Evolutionary conservation across 306 rosid genomes (phyloP).

Genomic region (Dicorynia guianensis): DNA sequence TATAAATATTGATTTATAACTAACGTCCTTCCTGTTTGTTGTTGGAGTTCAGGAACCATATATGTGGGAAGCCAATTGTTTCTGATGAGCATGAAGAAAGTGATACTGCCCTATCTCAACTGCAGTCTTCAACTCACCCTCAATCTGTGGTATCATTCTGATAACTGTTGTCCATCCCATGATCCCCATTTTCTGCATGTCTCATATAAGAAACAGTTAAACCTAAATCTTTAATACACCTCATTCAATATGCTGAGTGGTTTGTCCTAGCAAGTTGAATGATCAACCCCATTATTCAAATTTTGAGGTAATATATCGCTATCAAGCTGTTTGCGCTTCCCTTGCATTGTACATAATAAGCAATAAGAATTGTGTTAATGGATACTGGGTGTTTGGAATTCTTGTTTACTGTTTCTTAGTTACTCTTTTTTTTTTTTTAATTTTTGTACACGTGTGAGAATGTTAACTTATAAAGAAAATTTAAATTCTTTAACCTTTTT

Average conservation of each 20-base stretch:
- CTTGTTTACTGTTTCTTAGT: too few relatives aligned
- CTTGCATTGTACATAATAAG: constrained; percentile 55
- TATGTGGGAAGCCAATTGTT: constrained; percentile 57
- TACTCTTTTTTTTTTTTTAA: too few relatives aligned
- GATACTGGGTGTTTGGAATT: constrained; percentile 26
- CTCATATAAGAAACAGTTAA: constrained; percentile 23
- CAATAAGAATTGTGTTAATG: constrained; percentile 16
- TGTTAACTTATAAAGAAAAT: too few relatives aligned
- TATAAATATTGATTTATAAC: too few relatives aligned
- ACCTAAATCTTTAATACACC: constrained; percentile 30
- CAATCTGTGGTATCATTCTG: constrained; percentile 76
- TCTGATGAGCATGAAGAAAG: constrained; percentile 77
- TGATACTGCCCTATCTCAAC: constrained; percentile 76
- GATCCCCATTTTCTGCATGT: constrained; percentile 21
- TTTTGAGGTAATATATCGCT: constrained; percentile 39
- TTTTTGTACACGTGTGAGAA: too few relatives aligned
- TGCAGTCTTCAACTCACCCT: constrained; percentile 69
- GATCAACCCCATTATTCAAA: constrained; percentile 5
- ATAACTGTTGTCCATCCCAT: constrained; percentile 30
- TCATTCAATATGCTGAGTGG: constrained; percentile 26
- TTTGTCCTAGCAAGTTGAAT: constrained; percentile 35
- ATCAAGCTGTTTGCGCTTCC: constrained; percentile 32
- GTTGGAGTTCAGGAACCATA: constrained; percentile 64
- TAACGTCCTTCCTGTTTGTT: constrained; percentile 3
- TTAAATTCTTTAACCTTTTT: too few relatives aligned